Evolutionary conservation across 129 eudicot genomes (phyloP), one percentile per base, ranked within the genome.

Genomic region (Helianthus tuberosus): DNA sequence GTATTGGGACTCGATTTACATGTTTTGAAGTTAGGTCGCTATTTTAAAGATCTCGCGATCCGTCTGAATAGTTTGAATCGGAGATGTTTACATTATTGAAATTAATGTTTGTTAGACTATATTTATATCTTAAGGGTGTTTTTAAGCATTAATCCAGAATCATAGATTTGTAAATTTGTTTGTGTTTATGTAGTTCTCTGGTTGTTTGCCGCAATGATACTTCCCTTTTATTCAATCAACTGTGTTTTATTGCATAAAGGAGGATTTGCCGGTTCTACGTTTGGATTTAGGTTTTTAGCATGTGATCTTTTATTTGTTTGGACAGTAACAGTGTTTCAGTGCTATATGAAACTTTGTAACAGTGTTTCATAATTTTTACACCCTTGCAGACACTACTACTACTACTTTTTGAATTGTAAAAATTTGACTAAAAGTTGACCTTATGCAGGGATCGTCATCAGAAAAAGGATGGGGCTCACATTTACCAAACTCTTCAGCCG

Each of bases 401-500:
- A 43, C 8, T 32, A 1, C 36, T 17, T 39, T 11, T 71, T 27
- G 20, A 63, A 35, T 63, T 10, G 8, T 63, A 49, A 62, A 61
- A 63, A 10, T 32, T 65, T 2, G 38, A 66, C 50, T 32, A 49
- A 59, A 8, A 38, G 65, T 14, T 38, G 65, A 17, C 13, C 20
- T 6, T 49, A 66, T 74, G 23, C 69, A 85, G 92, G 88, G 78
- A 55, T 81, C 80, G 65, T 81, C 71, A 75, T 69, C 67, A 81
- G 84, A 77, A 64, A 77, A 50, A 76, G 53, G 84, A 93, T 93
- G 98, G 98, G 98, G 88, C 80, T 93, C 60, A 84, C 98, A 38
- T 90, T 93, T 81, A 85, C 89, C 38, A 93, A 93, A 88, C 91
- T 93, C 64, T 90, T 93, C 81, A 93, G 98, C 88, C 93, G 98